Percentiles rank a stretch among this genome's conserved stretches.
Conservation (phyloP, 2,329 filamentous ascomycete genomes). For the Drechmeria coniospora region DNA sequence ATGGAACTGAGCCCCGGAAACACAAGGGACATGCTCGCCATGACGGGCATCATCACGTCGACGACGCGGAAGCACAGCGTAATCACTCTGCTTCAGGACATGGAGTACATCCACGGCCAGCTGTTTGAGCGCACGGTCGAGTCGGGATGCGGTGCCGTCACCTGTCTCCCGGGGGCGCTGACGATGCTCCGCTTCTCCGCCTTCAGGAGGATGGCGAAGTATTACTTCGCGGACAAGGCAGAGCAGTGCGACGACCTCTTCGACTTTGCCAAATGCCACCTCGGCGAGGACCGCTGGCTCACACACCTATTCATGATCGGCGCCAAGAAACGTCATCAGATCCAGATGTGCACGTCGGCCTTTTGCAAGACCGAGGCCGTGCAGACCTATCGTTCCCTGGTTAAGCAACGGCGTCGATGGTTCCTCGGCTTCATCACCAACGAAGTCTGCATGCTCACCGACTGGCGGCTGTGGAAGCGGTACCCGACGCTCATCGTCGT, state of each 20-base stretch:
- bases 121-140: constrained; percentile 92
- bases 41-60: constrained; percentile 94
- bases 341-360: constrained; percentile 92
- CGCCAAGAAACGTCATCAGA: constrained; percentile 82
- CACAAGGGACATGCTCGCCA: constrained; percentile 82
- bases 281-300: constrained; percentile 92
- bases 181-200: constrained; percentile 94
- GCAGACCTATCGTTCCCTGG: constrained; percentile 66
- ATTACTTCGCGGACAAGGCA: constrained; percentile 95
- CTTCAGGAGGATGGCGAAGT: constrained; percentile 91
- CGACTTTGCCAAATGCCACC: constrained; percentile 87
- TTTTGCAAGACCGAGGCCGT: constrained; percentile 98
- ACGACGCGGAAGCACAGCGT: constrained; percentile 79
- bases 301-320: constrained; percentile 99
- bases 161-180: constrained; percentile 85
- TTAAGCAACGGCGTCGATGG: constrained; percentile 93
- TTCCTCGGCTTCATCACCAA: constrained; percentile 97
- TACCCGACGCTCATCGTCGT: constrained; percentile 79
- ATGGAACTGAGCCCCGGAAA: constrained; percentile 96
- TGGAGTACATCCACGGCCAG: constrained; percentile 96
- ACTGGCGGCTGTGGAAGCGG: constrained; percentile 76
- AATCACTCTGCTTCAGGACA: constrained; percentile 86
- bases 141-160: constrained; percentile 85
- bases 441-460: constrained; percentile 95
- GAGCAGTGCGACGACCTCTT: constrained; percentile 93